Evolutionary conservation across 352 stramenopile species (phyloP).

Genomic region (Salisapilia sapeloensis): DNA sequence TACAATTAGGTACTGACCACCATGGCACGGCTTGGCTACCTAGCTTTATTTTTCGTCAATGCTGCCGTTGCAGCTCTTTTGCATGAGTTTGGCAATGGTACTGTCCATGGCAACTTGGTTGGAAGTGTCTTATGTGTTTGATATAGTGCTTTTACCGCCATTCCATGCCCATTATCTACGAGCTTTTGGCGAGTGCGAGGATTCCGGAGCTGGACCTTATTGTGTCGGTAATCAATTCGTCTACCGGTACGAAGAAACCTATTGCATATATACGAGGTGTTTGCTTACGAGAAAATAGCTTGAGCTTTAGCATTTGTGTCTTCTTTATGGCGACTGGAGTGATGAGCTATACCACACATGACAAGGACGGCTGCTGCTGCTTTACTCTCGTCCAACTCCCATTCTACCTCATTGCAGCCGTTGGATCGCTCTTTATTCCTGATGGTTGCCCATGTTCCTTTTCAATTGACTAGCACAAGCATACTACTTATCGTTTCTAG

Average conservation of each 20-base stretch:
- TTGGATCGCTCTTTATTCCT: slow-evolving; percentile 45
- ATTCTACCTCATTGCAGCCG: slow-evolving; percentile 25
- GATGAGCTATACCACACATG: slow-evolving; percentile 28
- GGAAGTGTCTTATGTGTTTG: not conserved
- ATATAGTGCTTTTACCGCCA: slow-evolving; percentile 1
- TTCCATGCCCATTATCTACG: slow-evolving; percentile 5
- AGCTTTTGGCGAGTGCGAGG: slow-evolving; percentile 33
- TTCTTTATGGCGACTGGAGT: slow-evolving; percentile 43
- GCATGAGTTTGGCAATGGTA: slow-evolving; percentile 41
- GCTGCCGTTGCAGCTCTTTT: slow-evolving; percentile 26
- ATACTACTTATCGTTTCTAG: slow-evolving; percentile 4
- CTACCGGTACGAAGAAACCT: slow-evolving; percentile 17
- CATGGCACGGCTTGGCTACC: slow-evolving; percentile 17
- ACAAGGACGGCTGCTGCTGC: slow-evolving; percentile 43
- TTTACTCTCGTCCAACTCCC: slow-evolving; percentile 45
- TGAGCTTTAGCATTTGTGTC: slow-evolving; percentile 49
- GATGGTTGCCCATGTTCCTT: slow-evolving; percentile 20
- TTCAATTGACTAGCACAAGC: not conserved
- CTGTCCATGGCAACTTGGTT: not conserved
- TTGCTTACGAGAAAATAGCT: slow-evolving; percentile 6
- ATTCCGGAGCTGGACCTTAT: slow-evolving; percentile 9
- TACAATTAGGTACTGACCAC: too few relatives aligned
- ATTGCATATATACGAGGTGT: not conserved
- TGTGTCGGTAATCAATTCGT: slow-evolving; percentile 65
- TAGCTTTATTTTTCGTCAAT: slow-evolving; percentile 59